Percentiles rank a stretch among this genome's conserved stretches.
Conservation (phyloP, 257 asterid genomes). For the Plantago ovata region DNA sequence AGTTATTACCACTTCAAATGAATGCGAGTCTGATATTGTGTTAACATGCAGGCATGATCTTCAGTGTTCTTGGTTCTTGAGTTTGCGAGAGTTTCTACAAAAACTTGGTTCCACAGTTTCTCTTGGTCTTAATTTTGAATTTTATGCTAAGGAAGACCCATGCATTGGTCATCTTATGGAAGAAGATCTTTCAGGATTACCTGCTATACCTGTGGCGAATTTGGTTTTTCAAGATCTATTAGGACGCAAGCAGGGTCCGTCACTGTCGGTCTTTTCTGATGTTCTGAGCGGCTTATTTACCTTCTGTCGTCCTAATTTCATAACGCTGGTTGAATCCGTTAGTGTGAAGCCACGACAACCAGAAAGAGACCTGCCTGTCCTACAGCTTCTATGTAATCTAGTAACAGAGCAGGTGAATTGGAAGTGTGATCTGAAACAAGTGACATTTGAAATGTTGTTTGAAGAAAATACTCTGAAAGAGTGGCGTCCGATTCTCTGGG, state of each 20-base stretch:
- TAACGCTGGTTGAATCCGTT: neutral
- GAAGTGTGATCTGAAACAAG: neutral
- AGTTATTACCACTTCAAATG: neutral
- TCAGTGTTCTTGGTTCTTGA: neutral
- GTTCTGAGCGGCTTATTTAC: neutral
- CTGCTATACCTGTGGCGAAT: neutral
- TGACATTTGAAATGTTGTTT: neutral
- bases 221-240: neutral
- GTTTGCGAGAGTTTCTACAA: slow-evolving; percentile 5
- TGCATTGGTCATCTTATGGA: neutral
- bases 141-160: neutral
- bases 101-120: neutral
- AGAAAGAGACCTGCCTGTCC: neutral
- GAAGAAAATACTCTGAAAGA: neutral
- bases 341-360: neutral
- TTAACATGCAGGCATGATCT: neutral
- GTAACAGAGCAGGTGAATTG: too few species aligned
- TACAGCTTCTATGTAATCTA: neutral
- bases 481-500: slow-evolving; percentile 1
- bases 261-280: neutral
- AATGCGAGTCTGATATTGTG: neutral
- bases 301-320: neutral
- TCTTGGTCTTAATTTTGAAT: neutral
- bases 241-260: neutral
- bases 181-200: neutral